Evolutionary conservation across 2,329 filamentous ascomycete species (phyloP).

Genomic region (Grosmannia serpens): DNA sequence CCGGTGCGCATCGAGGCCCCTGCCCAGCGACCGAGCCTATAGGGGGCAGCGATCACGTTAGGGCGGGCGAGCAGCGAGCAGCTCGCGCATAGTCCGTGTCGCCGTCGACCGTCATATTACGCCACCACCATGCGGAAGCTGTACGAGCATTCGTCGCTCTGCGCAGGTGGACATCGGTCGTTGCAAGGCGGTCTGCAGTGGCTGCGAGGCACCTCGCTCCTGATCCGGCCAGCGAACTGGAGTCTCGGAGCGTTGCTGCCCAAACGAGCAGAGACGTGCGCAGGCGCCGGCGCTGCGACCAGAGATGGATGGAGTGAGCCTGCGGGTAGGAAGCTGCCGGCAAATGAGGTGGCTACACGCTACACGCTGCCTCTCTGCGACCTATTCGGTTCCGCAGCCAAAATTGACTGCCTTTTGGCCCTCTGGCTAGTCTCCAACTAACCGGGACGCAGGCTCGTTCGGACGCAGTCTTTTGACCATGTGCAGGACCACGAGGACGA

Average conservation of each 20-base stretch:
- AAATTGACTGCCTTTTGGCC: neutral
- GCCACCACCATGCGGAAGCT: neutral
- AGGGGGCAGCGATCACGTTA: neutral
- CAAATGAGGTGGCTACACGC: neutral
- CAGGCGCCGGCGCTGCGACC: neutral
- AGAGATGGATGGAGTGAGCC: neutral
- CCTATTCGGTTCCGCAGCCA: neutral
- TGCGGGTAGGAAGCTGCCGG: neutral
- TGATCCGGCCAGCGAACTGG: constrained; percentile 1
- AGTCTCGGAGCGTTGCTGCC: constrained; percentile 5
- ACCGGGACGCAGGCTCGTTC: neutral
- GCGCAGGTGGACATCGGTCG: neutral
- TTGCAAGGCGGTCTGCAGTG: neutral
- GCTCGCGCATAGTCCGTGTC: neutral
- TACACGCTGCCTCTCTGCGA: neutral
- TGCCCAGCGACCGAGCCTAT: neutral
- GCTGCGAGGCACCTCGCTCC: neutral
- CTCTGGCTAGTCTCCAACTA: neutral
- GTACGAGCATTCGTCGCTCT: neutral
- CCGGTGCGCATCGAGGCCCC: neutral
- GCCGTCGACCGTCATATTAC: neutral
- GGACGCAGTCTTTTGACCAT: neutral
- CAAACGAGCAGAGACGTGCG: neutral
- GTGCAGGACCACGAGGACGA: neutral
- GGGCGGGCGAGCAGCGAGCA: neutral